phyloP scores from a whole-genome alignment of 495 filamentous ascomycete species.

The Penicillium angulare region DNA sequence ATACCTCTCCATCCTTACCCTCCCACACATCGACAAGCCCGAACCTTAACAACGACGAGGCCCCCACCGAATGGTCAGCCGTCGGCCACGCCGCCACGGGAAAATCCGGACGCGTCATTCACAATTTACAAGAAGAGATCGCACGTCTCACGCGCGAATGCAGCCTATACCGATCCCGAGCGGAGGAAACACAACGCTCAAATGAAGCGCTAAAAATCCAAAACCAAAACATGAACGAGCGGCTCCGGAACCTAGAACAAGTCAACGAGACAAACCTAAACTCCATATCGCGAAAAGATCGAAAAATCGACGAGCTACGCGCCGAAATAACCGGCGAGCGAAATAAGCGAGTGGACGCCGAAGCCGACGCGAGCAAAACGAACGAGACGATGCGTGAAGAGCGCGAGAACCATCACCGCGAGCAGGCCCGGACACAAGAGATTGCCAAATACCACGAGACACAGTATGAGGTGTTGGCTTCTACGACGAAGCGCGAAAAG shows the following conservation, averaged over 20 bases:
- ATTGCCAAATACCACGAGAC: constrained; percentile 50
- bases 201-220: constrained; percentile 73
- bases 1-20: constrained; percentile 12
- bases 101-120: constrained; percentile 92
- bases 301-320: constrained; percentile 74
- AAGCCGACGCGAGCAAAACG: constrained; percentile 60
- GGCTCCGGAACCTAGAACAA: constrained; percentile 61
- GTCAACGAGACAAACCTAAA: constrained; percentile 72
- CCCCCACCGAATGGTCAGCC: constrained; percentile 65
- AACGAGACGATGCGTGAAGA: constrained; percentile 59
- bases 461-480: constrained; percentile 70
- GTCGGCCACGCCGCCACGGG: constrained; percentile 76
- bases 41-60: constrained; percentile 30
- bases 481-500: constrained; percentile 56
- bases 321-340: constrained; percentile 65
- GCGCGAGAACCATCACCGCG: constrained; percentile 52
- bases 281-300: constrained; percentile 71
- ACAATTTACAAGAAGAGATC: constrained; percentile 83
- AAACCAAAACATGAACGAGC: constrained; percentile 60
- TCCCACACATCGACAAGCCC: constrained; percentile 13
- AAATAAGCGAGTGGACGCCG: constrained; percentile 59
- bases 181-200: constrained; percentile 70
- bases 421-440: constrained; percentile 61
- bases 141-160: constrained; percentile 80
- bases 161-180: constrained; percentile 65